These are phyloP conservation scores for Amanita exitialis DNA, from an alignment of 768 basidiomycete genomes.

Conservation along the genomic window DNA sequence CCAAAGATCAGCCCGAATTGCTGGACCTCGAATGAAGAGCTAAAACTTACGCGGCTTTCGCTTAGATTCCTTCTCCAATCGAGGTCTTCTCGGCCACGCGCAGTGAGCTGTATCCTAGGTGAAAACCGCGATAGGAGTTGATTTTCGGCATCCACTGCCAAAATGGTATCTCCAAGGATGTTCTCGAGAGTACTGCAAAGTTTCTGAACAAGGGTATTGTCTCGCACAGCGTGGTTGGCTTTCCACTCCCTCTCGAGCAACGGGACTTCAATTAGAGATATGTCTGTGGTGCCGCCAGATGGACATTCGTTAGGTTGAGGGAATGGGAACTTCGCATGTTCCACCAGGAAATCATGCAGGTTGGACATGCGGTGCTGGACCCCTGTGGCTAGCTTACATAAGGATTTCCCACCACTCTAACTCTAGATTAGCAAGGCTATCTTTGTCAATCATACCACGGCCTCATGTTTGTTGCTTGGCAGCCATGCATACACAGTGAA, in stretches of 20 bases:
- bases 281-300: slow-evolving; percentile 5
- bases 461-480: no score
- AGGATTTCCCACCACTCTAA: no score
- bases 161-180: slow-evolving; percentile 10
- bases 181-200: slow-evolving; percentile 10
- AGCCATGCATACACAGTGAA: no score
- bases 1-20: slow-evolving; percentile 8
- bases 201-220: slow-evolving; percentile 7
- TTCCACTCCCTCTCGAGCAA: slow-evolving; percentile 6
- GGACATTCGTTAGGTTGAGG: slow-evolving; percentile 5
- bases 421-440: no score
- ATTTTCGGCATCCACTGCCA: slow-evolving; percentile 8
- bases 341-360: slow-evolving; percentile 10
- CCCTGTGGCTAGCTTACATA: no score
- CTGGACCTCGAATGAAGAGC: slow-evolving; percentile 6
- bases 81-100: not conserved
- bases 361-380: no score
- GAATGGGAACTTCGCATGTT: slow-evolving; percentile 12
- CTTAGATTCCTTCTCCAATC: slow-evolving; percentile 9
- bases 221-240: slow-evolving; percentile 3
- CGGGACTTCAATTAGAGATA: slow-evolving; percentile 5
- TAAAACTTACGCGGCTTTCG: slow-evolving; percentile 7
- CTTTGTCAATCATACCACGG: no score
- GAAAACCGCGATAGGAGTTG: slow-evolving; percentile 9
- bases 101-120: slow-evolving; percentile 5